A percentile compares a stretch with the other conserved stretches of the same genome.
Conservation (phyloP, 75 land plant species). For the Ceratopteris richardii region DNA sequence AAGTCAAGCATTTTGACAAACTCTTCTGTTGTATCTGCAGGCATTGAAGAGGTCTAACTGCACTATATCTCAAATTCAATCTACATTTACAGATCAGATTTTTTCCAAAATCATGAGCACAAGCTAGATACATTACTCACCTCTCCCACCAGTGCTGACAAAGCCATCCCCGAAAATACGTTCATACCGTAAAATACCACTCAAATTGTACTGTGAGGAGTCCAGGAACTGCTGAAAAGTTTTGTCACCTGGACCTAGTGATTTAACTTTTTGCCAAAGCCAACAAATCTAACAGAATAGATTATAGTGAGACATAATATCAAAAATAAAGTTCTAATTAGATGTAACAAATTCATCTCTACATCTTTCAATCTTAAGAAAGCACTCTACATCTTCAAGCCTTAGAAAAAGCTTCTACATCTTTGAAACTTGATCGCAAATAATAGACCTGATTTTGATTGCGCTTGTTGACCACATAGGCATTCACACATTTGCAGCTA, state of each 20-base stretch:
- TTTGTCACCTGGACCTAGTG: slow-evolving; percentile 45
- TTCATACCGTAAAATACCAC: slow-evolving; percentile 90
- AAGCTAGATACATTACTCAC: slow-evolving; percentile 20
- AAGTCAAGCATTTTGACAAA: slow-evolving; percentile 80
- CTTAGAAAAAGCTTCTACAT: not conserved
- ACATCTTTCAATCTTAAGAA: not conserved
- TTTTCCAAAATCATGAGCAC: not conserved
- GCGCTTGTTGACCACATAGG: slow-evolving; percentile 87
- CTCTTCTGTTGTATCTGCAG: slow-evolving; percentile 90
- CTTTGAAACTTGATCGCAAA: not conserved
- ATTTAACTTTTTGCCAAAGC: slow-evolving; percentile 77
- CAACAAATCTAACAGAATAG: slow-evolving; percentile 73
- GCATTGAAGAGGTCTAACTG: not conserved
- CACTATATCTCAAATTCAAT: not conserved
- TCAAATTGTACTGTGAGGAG: slow-evolving; percentile 68
- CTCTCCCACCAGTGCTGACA: slow-evolving; percentile 97
- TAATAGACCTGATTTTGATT: slow-evolving; percentile 83
- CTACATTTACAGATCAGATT: not conserved
- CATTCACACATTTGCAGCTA: slow-evolving; percentile 86
- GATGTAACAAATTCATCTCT: not conserved
- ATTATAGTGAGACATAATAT: not conserved
- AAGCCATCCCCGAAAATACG: slow-evolving; percentile 94
- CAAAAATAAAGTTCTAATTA: no score
- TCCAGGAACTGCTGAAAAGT: slow-evolving; percentile 92
- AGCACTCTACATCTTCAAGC: not conserved